A percentile compares a stretch with the other conserved stretches of the same genome.
phyloP scores from a whole-genome alignment of 768 basidiomycete genomes.

The Trametes punicea region DNA sequence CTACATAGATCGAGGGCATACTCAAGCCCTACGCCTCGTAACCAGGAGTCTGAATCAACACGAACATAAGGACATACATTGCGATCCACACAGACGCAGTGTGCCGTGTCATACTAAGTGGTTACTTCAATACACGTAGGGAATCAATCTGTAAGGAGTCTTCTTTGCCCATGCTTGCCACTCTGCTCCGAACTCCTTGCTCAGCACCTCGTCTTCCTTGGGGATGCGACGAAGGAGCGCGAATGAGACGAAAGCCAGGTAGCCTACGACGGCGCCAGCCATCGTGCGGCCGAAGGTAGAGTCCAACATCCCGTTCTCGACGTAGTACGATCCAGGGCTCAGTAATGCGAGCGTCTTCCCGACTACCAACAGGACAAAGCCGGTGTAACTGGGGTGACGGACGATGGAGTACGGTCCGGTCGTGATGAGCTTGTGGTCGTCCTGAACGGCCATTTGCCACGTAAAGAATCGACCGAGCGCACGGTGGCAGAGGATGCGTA shows the following conservation, averaged over 20 bases:
- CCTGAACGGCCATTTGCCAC: slow-evolving; percentile 13
- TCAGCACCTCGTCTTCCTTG: slow-evolving; percentile 13
- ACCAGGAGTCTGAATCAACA: too few species aligned
- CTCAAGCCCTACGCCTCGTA: too few species aligned
- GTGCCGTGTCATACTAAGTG: too few species aligned
- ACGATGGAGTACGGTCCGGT: slow-evolving; percentile 15
- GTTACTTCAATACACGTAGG: slow-evolving; percentile 10
- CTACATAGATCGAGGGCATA: too few species aligned
- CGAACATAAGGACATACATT: too few species aligned
- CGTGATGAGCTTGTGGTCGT: slow-evolving; percentile 16
- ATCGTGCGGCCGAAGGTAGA: not conserved
- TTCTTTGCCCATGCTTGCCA: slow-evolving; percentile 15
- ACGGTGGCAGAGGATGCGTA: slow-evolving; percentile 14
- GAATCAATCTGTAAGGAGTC: slow-evolving; percentile 10
- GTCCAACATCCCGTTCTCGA: not conserved
- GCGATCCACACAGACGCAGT: too few species aligned
- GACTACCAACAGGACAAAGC: not conserved
- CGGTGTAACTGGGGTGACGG: slow-evolving; percentile 15
- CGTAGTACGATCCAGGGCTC: not conserved
- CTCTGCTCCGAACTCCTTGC: slow-evolving; percentile 8
- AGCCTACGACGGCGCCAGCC: not conserved
- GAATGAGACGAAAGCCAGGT: not conserved
- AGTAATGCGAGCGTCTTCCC: slow-evolving; percentile 3
- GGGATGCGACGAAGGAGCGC: not conserved
- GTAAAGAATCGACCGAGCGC: slow-evolving; percentile 15